phyloP scores from a whole-genome alignment of 2,329 filamentous ascomycete species.

The Dactylellina haptotyla region DNA sequence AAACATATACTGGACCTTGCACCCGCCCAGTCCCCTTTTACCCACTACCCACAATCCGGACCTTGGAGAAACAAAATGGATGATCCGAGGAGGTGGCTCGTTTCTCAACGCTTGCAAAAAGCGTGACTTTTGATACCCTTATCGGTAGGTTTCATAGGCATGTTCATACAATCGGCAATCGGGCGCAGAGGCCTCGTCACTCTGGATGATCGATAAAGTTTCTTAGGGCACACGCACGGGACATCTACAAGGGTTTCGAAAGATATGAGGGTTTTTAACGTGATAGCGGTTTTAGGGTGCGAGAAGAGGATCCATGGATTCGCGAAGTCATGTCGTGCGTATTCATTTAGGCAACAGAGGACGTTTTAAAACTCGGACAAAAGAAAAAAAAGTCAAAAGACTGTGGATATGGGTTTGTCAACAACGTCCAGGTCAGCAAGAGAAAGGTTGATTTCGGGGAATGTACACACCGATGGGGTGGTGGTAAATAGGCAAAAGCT shows the following conservation, averaged over 20 bases:
- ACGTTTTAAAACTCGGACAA: not conserved
- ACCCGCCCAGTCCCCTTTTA: not conserved
- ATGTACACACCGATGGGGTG: too few species aligned
- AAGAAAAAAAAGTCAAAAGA: too few species aligned
- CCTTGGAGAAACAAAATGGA: not conserved
- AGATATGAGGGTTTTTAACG: too few species aligned
- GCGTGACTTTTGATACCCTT: not conserved
- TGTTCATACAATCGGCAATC: not conserved
- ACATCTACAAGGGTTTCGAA: not conserved
- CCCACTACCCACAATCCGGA: not conserved
- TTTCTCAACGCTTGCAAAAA: too few species aligned
- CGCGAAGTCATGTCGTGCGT: not conserved
- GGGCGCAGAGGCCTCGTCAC: not conserved
- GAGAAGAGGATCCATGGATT: not conserved
- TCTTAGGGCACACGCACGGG: not conserved
- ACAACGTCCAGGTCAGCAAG: too few species aligned
- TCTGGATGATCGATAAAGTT: not conserved
- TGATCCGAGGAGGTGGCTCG: too few species aligned
- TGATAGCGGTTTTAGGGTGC: not conserved
- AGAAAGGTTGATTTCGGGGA: too few species aligned
- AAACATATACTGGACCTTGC: conserved; percentile 11
- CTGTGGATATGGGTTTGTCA: too few species aligned
- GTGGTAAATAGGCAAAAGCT: too few species aligned
- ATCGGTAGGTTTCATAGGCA: not conserved
- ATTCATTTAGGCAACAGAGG: conserved; percentile 32